phyloP scores from a whole-genome alignment of 2,329 filamentous ascomycete genomes.

The Lachnellula hyalina region DNA sequence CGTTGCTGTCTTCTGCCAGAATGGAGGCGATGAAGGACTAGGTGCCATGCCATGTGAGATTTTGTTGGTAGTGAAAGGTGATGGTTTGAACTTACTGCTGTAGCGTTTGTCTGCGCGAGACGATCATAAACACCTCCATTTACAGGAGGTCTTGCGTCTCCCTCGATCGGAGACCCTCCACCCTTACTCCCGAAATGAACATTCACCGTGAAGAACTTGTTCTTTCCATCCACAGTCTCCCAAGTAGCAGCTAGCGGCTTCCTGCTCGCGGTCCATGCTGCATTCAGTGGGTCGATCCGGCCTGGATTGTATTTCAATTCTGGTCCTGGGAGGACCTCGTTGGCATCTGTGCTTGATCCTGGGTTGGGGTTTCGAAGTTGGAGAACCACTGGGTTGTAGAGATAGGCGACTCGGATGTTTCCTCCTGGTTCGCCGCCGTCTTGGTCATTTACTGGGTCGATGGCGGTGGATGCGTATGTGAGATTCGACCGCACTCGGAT shows the following conservation, averaged over 20 bases:
- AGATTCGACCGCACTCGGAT: slow-evolving; percentile 47
- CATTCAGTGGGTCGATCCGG: slow-evolving; percentile 56
- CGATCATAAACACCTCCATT: slow-evolving; percentile 59
- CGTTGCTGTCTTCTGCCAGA: slow-evolving; percentile 48
- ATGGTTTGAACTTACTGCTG: slow-evolving; percentile 41
- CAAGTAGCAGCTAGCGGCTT: slow-evolving; percentile 65
- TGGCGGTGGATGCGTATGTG: slow-evolving; percentile 53
- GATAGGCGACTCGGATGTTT: slow-evolving; percentile 66
- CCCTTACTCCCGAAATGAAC: slow-evolving; percentile 65
- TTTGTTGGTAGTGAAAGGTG: neutral
- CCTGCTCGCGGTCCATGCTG: slow-evolving; percentile 54
- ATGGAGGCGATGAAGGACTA: slow-evolving; percentile 53
- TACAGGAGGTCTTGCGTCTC: slow-evolving; percentile 60
- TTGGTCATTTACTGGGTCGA: slow-evolving; percentile 52
- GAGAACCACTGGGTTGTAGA: slow-evolving; percentile 58
- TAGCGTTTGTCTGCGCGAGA: slow-evolving; percentile 50
- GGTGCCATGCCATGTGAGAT: neutral
- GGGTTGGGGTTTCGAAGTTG: slow-evolving; percentile 54
- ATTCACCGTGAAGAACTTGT: slow-evolving; percentile 65
- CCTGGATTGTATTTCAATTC: slow-evolving; percentile 65
- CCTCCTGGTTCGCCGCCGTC: slow-evolving; percentile 65
- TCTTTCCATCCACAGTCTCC: slow-evolving; percentile 50
- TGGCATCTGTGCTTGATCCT: slow-evolving; percentile 49
- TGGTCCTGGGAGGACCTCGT: slow-evolving; percentile 51
- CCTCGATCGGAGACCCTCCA: slow-evolving; percentile 58